phyloP scores from a whole-genome alignment of 768 basidiomycete genomes.

The Boletus coccyginus region DNA sequence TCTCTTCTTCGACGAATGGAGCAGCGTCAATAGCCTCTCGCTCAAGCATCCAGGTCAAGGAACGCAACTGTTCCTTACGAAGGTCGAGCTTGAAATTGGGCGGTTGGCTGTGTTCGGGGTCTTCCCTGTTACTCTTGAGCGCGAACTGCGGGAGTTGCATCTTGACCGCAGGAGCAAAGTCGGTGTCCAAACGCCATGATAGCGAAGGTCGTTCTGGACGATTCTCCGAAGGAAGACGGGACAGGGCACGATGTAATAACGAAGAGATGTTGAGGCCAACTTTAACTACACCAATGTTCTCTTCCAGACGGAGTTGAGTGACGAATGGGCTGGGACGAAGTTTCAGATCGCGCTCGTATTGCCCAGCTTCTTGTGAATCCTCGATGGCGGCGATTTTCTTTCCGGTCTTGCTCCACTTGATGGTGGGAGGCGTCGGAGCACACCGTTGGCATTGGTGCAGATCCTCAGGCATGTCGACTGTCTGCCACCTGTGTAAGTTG shows the following conservation, averaged over 20 bases:
- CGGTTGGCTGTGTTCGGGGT: conserved; percentile 71
- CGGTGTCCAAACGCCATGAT: conserved; percentile 82
- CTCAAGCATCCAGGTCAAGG: conserved; percentile 87
- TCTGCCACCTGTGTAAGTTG: conserved; percentile 66
- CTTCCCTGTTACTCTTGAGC: conserved; percentile 72
- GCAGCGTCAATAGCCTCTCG: conserved; percentile 64
- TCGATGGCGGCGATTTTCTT: conserved; percentile 70
- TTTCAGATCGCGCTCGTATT: conserved; percentile 87
- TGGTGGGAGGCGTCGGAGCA: conserved; percentile 72
- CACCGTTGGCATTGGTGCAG: conserved; percentile 70
- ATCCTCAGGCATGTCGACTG: conserved; percentile 42
- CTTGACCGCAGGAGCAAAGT: conserved; percentile 64
- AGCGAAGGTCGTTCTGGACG: conserved; percentile 46
- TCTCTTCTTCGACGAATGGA: conserved; percentile 91
- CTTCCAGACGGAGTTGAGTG: conserved; percentile 71
- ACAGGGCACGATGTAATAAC: conserved; percentile 80
- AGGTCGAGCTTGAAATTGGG: conserved; percentile 71
- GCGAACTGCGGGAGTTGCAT: conserved; percentile 60
- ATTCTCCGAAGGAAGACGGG: conserved; percentile 64
- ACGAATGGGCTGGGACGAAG: conserved; percentile 82
- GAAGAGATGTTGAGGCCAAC: conserved; percentile 89
- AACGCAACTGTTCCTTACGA: conserved; percentile 84
- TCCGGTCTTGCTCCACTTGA: conserved; percentile 67
- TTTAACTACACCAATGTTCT: conserved; percentile 66
- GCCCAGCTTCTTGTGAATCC: conserved; percentile 81